These are phyloP conservation scores for Mucor ambiguus DNA, from an alignment of 371 early-diverging fungal species.

Conservation along the genomic window DNA sequence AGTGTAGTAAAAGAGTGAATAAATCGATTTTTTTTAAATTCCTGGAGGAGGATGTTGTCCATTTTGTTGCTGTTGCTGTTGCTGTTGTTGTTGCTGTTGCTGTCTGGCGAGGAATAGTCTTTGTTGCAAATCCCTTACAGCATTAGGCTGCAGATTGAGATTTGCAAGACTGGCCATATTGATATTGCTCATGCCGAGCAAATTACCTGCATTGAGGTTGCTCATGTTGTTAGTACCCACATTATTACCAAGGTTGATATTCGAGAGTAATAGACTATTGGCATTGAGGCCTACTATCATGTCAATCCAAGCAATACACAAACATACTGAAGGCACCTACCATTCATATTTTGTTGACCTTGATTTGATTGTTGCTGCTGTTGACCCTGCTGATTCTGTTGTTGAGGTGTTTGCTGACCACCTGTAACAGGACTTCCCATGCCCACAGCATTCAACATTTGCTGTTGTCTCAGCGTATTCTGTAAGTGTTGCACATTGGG, in stretches of 20 bases:
- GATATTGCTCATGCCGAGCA: constrained; percentile 30
- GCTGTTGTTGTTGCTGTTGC: constrained; percentile 50
- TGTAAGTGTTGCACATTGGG: constrained; percentile 29
- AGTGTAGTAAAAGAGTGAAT: constrained; percentile 1
- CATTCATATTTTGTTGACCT: constrained; percentile 31
- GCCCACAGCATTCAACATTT: constrained; percentile 27
- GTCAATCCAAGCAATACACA: background rate
- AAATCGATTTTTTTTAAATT: constrained; percentile 18
- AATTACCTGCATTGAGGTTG: constrained; percentile 21
- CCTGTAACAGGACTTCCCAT: constrained; percentile 17
- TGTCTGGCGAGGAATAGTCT: constrained; percentile 30
- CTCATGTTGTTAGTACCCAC: constrained; percentile 18
- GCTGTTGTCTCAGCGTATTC: constrained; percentile 35
- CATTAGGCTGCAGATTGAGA: constrained; percentile 36
- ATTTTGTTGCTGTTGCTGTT: constrained; percentile 39
- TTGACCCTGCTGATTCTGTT: constrained; percentile 22
- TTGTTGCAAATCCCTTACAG: constrained; percentile 38
- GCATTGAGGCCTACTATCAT: constrained; percentile 33
- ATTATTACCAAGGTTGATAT: constrained; percentile 38
- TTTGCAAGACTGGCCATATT: constrained; percentile 26
- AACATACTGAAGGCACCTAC: background rate
- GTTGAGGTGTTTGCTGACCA: constrained; percentile 11
- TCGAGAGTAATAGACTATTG: constrained; percentile 45
- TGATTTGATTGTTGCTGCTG: constrained; percentile 19
- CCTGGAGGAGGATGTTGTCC: constrained; percentile 26